A percentile compares a stretch with the other conserved stretches of the same genome.
Evolutionary conservation across 2,329 filamentous ascomycete species (phyloP).

Genomic region (Cladosporium halotolerans): DNA sequence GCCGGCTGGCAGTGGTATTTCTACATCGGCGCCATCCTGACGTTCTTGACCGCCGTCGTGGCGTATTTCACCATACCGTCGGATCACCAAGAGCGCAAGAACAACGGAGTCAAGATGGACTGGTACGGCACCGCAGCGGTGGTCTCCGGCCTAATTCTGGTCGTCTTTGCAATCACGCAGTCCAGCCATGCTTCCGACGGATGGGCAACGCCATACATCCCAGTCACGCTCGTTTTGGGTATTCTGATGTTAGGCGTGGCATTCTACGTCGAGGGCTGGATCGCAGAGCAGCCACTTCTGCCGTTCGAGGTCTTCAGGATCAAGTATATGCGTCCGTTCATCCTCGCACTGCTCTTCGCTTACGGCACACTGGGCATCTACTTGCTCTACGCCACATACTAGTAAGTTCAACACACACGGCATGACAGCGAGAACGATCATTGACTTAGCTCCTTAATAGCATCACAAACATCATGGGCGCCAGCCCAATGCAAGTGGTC

Average conservation of each 20-base stretch:
- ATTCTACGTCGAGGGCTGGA: slow-evolving; percentile 67
- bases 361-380: slow-evolving; percentile 66
- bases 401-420: slow-evolving; percentile 41
- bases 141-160: slow-evolving; percentile 58
- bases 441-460: slow-evolving; percentile 35
- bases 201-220: slow-evolving; percentile 70
- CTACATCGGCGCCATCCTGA: slow-evolving; percentile 55
- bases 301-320: slow-evolving; percentile 64
- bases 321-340: slow-evolving; percentile 61
- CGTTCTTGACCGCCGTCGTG: slow-evolving; percentile 40
- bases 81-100: slow-evolving; percentile 34
- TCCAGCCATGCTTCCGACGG: slow-evolving; percentile 61
- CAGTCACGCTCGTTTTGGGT: slow-evolving; percentile 58
- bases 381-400: slow-evolving; percentile 63
- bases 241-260: slow-evolving; percentile 53
- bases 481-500: slow-evolving; percentile 56
- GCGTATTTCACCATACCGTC: slow-evolving; percentile 47
- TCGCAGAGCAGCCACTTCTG: slow-evolving; percentile 61
- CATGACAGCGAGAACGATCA: not conserved
- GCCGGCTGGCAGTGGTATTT: slow-evolving; percentile 62
- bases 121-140: slow-evolving; percentile 58
- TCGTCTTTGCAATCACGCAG: slow-evolving; percentile 71
- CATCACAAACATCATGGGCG: slow-evolving; percentile 55
- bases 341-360: slow-evolving; percentile 55
- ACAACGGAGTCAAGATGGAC: slow-evolving; percentile 55